Evolutionary conservation across 257 asterid species (phyloP).

Genomic region (Jaltomata sinuosa): DNA sequence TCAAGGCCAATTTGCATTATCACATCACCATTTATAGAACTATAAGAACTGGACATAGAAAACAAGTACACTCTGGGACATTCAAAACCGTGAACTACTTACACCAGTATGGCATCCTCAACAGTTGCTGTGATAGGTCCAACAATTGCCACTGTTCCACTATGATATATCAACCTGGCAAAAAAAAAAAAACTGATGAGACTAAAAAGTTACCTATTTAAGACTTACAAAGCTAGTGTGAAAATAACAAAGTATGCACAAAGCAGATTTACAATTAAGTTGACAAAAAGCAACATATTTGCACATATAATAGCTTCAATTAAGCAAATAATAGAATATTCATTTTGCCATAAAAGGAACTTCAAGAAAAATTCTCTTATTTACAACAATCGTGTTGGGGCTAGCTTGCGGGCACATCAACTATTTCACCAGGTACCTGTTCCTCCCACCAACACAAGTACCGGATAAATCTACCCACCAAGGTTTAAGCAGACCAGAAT

Average conservation of each 20-base stretch:
- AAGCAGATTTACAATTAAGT: not conserved
- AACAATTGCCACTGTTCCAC: slow-evolving; percentile 86
- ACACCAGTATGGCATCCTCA: slow-evolving; percentile 89
- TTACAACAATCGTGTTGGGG: not conserved
- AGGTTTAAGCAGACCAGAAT: not conserved
- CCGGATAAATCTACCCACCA: not conserved
- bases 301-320: not conserved
- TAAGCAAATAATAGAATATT: not conserved
- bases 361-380: not conserved
- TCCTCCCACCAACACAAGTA: not conserved
- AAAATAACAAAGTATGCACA: not conserved
- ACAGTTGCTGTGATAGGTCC: slow-evolving; percentile 82
- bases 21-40: not conserved
- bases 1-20: not conserved
- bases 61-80: not conserved
- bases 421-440: not conserved
- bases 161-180: slow-evolving; percentile 63
- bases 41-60: not conserved
- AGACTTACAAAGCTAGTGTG: not conserved
- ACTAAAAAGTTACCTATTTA: not conserved
- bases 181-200: not conserved
- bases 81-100: slow-evolving; percentile 26
- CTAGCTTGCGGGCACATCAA: not conserved
- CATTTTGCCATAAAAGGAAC: not conserved
- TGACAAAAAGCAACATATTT: not conserved